Evolutionary conservation across 176 grass and related monocot species (phyloP), one percentile per base, ranked within the genome.

Genomic region (Oryza nivara): DNA sequence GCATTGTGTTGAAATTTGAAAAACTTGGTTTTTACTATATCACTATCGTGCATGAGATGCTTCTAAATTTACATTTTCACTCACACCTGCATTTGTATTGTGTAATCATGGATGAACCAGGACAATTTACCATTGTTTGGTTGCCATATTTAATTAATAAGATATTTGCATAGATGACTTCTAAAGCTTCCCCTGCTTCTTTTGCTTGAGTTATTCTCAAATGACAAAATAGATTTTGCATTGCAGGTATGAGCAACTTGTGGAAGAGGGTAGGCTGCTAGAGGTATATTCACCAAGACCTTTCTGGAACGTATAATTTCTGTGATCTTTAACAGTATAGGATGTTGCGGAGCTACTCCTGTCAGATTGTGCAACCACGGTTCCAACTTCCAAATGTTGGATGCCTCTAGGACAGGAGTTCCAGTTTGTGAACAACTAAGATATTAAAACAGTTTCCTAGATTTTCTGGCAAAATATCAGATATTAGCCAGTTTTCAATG

Each of bases 181-280:
- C 35, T 0, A 20, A 45, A 16, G 3, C 30, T 9, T 77, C 49
- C 52, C 20, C 16, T 77, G 34, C 3, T 60, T n/a, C 25, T 75
- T 75, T 82, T 10, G 36, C 73, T 68, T 74, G 38, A 63, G 34
- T 13, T 80, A 34, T 80, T 17, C 75, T 11, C 73, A 41, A 35
- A 70, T 87, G 64, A 65, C 17, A 19, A 35, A 19, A 35, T 74
- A 43, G 28, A 15, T 67, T 83, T 87, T 90, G 28, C 3, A 36
- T 89, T 84, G 54, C 91, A 98, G 96, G 88, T 98, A 95, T 30
- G 96, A 98, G 82, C 93, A 95, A 54, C 94, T 98, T 72, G 76
- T 94, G 70, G 89, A 98, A 83, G 91, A 95, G 86, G 93, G 91
- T 71, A 95, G 92, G 73, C 78, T 98, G 36, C 82, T 98, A 80